Conservation (phyloP, 495 filamentous ascomycete species). For the Xylaria sp. region DNA sequence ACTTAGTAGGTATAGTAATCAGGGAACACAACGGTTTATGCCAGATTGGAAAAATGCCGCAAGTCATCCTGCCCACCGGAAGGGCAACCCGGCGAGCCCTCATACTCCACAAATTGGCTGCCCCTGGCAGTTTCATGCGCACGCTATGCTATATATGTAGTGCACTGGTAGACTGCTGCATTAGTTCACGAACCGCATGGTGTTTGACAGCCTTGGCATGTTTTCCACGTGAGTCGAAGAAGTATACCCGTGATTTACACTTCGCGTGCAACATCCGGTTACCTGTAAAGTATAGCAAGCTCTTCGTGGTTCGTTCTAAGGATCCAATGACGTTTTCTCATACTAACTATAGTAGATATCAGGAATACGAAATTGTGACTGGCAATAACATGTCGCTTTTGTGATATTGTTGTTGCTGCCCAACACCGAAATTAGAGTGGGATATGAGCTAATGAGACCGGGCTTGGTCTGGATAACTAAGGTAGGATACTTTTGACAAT, state of each 20-base stretch:
- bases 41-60: slow-evolving; percentile 20
- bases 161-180: background rate
- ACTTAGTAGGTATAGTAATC: too few species aligned
- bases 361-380: background rate
- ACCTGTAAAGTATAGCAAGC: background rate
- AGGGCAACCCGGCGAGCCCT: background rate
- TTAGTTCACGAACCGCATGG: slow-evolving; percentile 11
- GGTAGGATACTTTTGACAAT: background rate
- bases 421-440: background rate
- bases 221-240: slow-evolving; percentile 1
- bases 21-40: background rate
- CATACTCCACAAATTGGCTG: background rate
- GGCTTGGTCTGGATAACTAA: background rate
- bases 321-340: background rate
- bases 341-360: background rate
- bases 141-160: background rate
- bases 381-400: background rate
- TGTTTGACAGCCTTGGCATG: slow-evolving; percentile 22
- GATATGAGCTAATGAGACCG: background rate
- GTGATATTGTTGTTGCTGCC: slow-evolving; percentile 2
- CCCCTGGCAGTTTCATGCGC: slow-evolving; percentile 15
- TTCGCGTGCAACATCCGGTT: background rate
- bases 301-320: background rate
- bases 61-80: slow-evolving; percentile 12
- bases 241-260: background rate